phyloP scores from a whole-genome alignment of 2,329 filamentous ascomycete genomes.

The Botrytis tulipae region DNA sequence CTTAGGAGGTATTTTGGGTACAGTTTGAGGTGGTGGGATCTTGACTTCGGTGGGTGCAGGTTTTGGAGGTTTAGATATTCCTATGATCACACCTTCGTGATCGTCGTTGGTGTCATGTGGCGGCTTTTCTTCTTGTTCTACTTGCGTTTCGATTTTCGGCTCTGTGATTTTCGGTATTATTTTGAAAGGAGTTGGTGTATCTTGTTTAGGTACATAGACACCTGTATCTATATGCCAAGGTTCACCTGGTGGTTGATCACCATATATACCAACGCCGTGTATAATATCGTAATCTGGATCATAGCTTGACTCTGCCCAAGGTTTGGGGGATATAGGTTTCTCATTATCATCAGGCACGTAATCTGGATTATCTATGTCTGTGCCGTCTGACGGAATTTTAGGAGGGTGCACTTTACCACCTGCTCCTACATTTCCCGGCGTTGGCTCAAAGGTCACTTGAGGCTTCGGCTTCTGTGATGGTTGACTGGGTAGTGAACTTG shows the following conservation, averaged over 20 bases:
- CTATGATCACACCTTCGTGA: background rate
- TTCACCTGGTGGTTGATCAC: background rate
- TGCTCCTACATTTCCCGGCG: background rate
- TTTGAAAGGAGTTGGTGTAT: background rate
- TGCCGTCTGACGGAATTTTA: background rate
- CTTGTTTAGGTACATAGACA: background rate
- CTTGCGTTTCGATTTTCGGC: too few species aligned
- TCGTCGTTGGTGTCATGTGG: background rate
- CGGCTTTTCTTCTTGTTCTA: too few species aligned
- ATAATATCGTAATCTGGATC: background rate
- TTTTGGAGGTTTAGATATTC: background rate
- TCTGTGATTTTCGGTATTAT: background rate
- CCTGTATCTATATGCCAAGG: background rate
- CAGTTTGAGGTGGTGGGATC: background rate
- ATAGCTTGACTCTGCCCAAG: background rate
- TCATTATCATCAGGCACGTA: background rate
- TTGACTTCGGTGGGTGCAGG: background rate
- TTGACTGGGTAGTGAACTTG: background rate
- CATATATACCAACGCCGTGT: background rate
- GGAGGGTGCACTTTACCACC: background rate
- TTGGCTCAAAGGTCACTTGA: background rate
- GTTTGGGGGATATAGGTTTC: background rate
- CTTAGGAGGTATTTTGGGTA: background rate
- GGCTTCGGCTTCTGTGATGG: background rate
- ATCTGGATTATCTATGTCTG: background rate